Evolutionary conservation across 2,329 filamentous ascomycete species (phyloP).

Genomic region (Cylindrodendrum hubeiense): DNA sequence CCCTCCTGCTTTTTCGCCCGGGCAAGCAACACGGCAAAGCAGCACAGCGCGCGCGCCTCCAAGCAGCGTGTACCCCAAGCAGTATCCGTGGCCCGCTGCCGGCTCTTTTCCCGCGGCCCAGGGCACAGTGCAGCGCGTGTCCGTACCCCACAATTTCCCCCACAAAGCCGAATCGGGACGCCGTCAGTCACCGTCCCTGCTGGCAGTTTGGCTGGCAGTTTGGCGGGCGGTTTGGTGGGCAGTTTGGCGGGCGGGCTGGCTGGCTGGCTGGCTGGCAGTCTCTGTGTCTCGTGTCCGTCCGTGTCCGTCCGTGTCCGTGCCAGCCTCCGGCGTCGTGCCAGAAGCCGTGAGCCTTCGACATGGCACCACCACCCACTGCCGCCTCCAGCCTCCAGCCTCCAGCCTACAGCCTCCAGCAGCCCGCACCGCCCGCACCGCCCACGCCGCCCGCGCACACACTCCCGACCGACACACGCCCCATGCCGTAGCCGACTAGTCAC

Average conservation of each 20-base stretch:
- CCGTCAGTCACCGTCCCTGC: background rate
- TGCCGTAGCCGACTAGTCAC: background rate
- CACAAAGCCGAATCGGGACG: constrained; percentile 19
- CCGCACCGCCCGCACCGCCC: background rate
- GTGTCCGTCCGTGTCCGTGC: background rate
- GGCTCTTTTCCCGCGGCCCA: constrained; percentile 27
- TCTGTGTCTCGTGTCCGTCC: background rate
- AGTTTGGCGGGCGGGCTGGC: too few relatives aligned
- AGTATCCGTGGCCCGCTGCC: constrained; percentile 13
- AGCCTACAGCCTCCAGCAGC: background rate
- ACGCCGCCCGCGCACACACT: background rate
- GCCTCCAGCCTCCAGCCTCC: background rate
- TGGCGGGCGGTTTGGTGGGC: too few relatives aligned
- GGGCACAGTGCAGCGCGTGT: constrained; percentile 7
- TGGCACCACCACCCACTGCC: constrained; percentile 18
- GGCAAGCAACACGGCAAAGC: background rate
- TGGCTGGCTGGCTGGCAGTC: background rate
- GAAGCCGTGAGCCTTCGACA: constrained; percentile 11
- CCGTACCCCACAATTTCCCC: constrained; percentile 29
- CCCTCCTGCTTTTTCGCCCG: background rate
- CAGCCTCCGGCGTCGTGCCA: background rate
- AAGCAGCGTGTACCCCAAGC: too few relatives aligned
- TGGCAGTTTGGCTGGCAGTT: too few relatives aligned
- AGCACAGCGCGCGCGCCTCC: background rate
- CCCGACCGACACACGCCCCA: background rate